phyloP scores from a whole-genome alignment of 1,284 basidiomycete species.

The Cryptococcus sp. region DNA sequence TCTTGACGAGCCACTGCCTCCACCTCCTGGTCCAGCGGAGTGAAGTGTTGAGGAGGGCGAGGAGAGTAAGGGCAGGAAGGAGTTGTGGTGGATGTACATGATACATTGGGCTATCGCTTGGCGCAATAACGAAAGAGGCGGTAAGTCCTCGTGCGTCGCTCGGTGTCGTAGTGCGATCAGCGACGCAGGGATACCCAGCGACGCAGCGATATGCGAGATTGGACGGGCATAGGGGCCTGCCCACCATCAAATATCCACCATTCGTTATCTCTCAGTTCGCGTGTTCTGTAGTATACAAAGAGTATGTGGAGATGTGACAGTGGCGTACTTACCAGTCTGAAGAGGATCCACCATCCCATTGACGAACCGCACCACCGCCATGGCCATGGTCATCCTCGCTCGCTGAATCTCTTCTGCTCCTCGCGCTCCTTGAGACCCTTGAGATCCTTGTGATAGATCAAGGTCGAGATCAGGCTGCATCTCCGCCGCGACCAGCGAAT shows the following conservation, averaged over 20 bases:
- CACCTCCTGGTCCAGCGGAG: conserved; percentile 35
- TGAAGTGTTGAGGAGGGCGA: conserved; percentile 58
- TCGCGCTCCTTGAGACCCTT: conserved; percentile 55
- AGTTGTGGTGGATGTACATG: conserved; percentile 65
- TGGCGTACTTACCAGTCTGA: conserved; percentile 70
- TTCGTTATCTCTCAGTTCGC: not conserved
- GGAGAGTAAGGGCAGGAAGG: conserved; percentile 67
- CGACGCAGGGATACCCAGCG: conserved; percentile 82
- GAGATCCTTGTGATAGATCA: conserved; percentile 52
- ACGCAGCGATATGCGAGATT: conserved; percentile 82
- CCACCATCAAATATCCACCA: not conserved
- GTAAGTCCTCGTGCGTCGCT: conserved; percentile 93
- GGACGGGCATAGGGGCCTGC: conserved; percentile 71
- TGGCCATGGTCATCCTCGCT: conserved; percentile 64
- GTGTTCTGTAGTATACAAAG: not conserved
- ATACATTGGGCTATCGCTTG: conserved; percentile 72
- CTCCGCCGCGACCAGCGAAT: conserved; percentile 67
- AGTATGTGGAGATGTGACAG: not conserved
- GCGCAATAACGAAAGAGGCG: conserved; percentile 75
- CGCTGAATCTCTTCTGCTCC: conserved; percentile 62
- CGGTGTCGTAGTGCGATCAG: conserved; percentile 94
- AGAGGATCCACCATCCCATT: conserved; percentile 94
- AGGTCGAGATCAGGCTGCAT: conserved; percentile 51
- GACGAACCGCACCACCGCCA: conserved; percentile 76
- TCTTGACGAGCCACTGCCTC: conserved; percentile 32